These are phyloP conservation scores for Rutidosis leptorrhynchoides DNA, from an alignment of 129 eudicot species.

Conservation along the genomic window DNA sequence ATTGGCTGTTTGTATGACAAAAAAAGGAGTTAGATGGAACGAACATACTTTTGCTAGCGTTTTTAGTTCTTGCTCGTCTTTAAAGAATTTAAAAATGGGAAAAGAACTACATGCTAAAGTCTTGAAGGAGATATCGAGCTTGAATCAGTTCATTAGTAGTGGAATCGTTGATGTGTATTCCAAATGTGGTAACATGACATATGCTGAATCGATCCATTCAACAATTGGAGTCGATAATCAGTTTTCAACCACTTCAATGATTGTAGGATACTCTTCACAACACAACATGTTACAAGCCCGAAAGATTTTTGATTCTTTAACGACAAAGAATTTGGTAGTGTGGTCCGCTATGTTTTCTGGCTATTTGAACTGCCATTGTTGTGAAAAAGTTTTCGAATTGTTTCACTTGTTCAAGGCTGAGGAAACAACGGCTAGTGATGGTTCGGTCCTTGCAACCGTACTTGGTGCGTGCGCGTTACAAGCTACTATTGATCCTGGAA, in stretches of 20 bases:
- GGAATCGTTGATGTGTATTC: slow-evolving; percentile 73
- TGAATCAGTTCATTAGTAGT: slow-evolving; percentile 60
- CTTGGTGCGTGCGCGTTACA: slow-evolving; percentile 64
- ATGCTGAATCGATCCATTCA: slow-evolving; percentile 52
- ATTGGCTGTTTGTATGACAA: slow-evolving; percentile 51
- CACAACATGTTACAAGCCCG: slow-evolving; percentile 67
- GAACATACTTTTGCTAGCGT: slow-evolving; percentile 70
- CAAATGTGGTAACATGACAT: slow-evolving; percentile 71
- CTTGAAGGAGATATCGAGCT: slow-evolving; percentile 41
- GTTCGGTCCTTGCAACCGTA: slow-evolving; percentile 43
- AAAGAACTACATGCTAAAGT: slow-evolving; percentile 72
- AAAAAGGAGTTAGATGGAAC: slow-evolving; percentile 48
- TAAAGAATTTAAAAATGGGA: slow-evolving; percentile 56
- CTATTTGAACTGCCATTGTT: slow-evolving; percentile 49
- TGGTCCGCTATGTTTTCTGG: slow-evolving; percentile 89
- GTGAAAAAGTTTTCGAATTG: slow-evolving; percentile 56
- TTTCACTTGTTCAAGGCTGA: slow-evolving; percentile 40
- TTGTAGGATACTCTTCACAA: slow-evolving; percentile 68
- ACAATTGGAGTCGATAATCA: slow-evolving; percentile 37
- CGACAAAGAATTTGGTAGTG: slow-evolving; percentile 53
- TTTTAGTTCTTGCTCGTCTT: slow-evolving; percentile 62
- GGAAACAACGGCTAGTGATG: slow-evolving; percentile 41
- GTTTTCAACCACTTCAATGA: slow-evolving; percentile 66
- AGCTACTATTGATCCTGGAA: slow-evolving; percentile 67
- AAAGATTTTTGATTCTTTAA: slow-evolving; percentile 57